These are phyloP conservation scores for Myxozyma sirexii DNA, from an alignment of 805 yeast species.

Conservation along the genomic window DNA sequence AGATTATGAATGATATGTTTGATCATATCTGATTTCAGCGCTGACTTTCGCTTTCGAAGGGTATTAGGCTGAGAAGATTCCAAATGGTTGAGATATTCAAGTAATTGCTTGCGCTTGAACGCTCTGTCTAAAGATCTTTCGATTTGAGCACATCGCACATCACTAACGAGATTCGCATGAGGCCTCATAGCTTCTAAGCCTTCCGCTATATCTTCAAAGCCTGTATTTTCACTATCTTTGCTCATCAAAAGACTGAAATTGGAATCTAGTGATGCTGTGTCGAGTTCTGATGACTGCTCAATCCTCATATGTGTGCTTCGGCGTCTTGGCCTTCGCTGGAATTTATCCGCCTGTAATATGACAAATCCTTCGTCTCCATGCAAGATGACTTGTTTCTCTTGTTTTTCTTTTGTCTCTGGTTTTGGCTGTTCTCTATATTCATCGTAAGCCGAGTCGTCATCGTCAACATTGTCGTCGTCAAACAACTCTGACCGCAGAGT, in stretches of 20 bases:
- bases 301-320: not conserved
- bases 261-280: not conserved
- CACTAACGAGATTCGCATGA: constrained; percentile 15
- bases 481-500: constrained; percentile 1
- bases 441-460: not conserved
- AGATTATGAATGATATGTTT: constrained; percentile 6
- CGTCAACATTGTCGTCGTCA: constrained; percentile 1
- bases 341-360: not conserved
- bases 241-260: not conserved
- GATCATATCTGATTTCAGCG: constrained; percentile 1
- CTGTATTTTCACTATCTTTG: not conserved
- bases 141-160: constrained; percentile 11
- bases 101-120: constrained; percentile 15
- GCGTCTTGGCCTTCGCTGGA: not conserved
- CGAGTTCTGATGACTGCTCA: not conserved
- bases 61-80: not conserved
- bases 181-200: constrained; percentile 14
- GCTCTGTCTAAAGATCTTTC: constrained; percentile 3
- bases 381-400: not conserved
- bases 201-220: constrained; percentile 6
- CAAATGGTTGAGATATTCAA: not conserved
- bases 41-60: not conserved
- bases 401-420: not conserved
- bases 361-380: not conserved
- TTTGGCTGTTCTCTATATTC: not conserved